These are phyloP conservation scores for Amanita polypyramis DNA, from an alignment of 768 basidiomycete genomes.

Conservation along the genomic window DNA sequence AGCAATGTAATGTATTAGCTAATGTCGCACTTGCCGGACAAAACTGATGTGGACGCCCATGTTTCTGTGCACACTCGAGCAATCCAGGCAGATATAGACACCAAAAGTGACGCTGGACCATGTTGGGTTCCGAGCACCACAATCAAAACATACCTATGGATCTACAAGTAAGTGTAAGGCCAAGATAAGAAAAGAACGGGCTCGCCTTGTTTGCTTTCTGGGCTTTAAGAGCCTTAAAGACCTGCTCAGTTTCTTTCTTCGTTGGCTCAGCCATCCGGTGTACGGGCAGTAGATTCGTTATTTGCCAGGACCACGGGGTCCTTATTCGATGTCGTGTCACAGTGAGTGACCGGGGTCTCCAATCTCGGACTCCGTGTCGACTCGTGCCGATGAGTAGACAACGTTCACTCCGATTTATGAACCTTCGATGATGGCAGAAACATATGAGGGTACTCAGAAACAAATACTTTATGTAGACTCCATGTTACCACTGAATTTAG, in stretches of 20 bases:
- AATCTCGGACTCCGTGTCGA: not conserved
- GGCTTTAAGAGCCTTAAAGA: conserved; percentile 70
- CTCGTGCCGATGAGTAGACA: not conserved
- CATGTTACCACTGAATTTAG: too few relatives aligned
- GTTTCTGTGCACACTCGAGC: conserved; percentile 90
- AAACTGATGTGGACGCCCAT: conserved; percentile 98
- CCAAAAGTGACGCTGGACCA: conserved; percentile 97
- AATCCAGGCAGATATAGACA: conserved; percentile 95
- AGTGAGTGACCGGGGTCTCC: not conserved
- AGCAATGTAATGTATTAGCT: not conserved
- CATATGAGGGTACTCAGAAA: too few relatives aligned
- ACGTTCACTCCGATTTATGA: too few relatives aligned
- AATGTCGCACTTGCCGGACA: conserved; percentile 56
- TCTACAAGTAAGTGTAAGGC: not conserved
- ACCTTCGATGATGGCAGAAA: too few relatives aligned
- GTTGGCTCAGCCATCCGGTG: conserved; percentile 60
- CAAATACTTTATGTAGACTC: too few relatives aligned
- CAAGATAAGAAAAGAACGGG: not conserved
- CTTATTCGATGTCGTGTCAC: not conserved
- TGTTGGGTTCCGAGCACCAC: conserved; percentile 90
- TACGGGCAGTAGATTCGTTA: not conserved
- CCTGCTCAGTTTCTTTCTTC: conserved; percentile 79
- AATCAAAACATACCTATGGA: conserved; percentile 69
- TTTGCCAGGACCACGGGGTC: not conserved
- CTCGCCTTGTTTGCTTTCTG: conserved; percentile 86